Base-by-base conservation (phyloP, 2,329 filamentous ascomycete genomes). In the Aspergillus cejpii region DNA sequence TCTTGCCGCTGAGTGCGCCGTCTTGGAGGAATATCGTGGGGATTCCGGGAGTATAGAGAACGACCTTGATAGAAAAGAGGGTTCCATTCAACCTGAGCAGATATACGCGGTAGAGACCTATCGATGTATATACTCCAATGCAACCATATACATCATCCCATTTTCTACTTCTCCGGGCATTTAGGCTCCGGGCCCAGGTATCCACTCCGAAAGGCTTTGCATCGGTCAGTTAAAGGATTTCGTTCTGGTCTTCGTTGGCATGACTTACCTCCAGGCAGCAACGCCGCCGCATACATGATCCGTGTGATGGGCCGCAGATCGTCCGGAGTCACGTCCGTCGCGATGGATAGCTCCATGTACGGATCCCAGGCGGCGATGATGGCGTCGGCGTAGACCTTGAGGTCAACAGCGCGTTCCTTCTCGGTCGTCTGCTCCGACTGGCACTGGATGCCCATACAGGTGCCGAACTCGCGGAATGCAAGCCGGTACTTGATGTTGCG, bases 271-370 rank as follows among this genome's bases (percentile, higher is more conserved):
- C 77, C 77, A 3, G 76, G 74, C 39, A 77, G 69, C 51, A 80
- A 52, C 26, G 76, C 76, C 3, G 76, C 66, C 11, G 77, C 74
- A 62, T 77, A 79, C 77, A 80, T 80, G 29, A 75, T 75, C 17
- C 69, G 59, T 3, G 75, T 78, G 31, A 80, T 80, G 0, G 77
- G 76, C 36, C 66, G 62, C 50, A 80, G 53, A 37, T 76, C 74
- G 3, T 68, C 57, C 11, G 69, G 62, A 1, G 68, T 58, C 15
- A 63, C 51, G 12, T 53, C 52, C 17, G 58, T 49, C 2, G 60
- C 53, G 37, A 66, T 56, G 12, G 63, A 57, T 6, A 62, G 47
- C n/a, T 68, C 57, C 59, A 68, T 66, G 42, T 65, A 63, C 7
- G 65, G 60, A 41, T 68, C 61, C 67, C 68, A 70, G 7, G 57